A percentile compares a stretch with the other conserved stretches of the same genome.
Conservation (phyloP, 495 filamentous ascomycete genomes). For the Talaromyces liani region DNA sequence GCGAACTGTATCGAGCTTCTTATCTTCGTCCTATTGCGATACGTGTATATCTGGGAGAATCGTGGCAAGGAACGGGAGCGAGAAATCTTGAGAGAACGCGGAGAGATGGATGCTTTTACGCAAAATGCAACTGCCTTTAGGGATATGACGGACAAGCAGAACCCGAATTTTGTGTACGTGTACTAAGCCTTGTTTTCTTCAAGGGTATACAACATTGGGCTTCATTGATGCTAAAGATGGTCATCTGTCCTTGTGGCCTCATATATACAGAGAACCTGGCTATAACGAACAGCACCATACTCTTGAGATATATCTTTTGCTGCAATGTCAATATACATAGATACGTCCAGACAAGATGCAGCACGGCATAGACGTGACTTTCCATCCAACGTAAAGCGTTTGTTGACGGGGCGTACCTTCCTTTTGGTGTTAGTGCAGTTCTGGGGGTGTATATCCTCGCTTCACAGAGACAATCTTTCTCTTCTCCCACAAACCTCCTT, state of each 20-base stretch:
- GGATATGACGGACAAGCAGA: slow-evolving; percentile 5
- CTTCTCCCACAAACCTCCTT: not conserved
- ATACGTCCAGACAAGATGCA: too few species aligned
- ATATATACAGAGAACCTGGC: too few species aligned
- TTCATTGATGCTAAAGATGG: too few species aligned
- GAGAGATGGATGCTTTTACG: not conserved
- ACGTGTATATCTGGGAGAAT: slow-evolving; percentile 4
- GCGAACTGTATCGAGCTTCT: slow-evolving; percentile 3
- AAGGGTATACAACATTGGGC: too few species aligned
- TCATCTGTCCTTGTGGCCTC: too few species aligned
- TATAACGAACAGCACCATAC: too few species aligned
- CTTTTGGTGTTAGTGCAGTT: not conserved
- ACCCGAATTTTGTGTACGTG: slow-evolving; percentile 7
- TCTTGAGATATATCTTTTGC: too few species aligned
- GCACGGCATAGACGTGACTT: too few species aligned
- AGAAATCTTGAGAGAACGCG: not conserved
- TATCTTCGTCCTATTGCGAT: not conserved
- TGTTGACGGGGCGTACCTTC: not conserved
- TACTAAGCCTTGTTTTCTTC: not conserved
- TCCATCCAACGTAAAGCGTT: not conserved
- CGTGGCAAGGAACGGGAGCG: not conserved
- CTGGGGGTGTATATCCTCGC: not conserved
- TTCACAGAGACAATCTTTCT: not conserved
- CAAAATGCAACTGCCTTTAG: slow-evolving; percentile 1
- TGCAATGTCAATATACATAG: too few species aligned